Evolutionary conservation across 768 basidiomycete genomes (phyloP).

Genomic region (Mycena sanguinolenta): DNA sequence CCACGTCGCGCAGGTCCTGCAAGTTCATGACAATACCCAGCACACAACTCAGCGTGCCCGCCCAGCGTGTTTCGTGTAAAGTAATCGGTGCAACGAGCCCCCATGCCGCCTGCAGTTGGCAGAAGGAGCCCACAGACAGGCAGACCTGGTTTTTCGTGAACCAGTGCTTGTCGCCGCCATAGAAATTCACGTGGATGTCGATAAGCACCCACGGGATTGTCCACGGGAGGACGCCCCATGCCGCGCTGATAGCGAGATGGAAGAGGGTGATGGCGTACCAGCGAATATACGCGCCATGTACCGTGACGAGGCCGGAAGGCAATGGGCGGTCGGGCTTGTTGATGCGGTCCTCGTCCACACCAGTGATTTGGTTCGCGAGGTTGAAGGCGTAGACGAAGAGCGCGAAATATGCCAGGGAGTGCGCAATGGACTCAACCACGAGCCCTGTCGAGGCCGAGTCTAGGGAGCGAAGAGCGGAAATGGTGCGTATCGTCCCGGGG

Average conservation of each 20-base stretch:
- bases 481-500: conserved; percentile 16
- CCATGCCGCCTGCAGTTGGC: conserved; percentile 9
- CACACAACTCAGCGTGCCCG: conserved; percentile 34
- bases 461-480: conserved; percentile 13
- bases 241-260: too few species aligned
- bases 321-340: conserved; percentile 27
- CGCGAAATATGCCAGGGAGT: conserved; percentile 11
- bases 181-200: neutral
- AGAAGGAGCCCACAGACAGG: conserved; percentile 16
- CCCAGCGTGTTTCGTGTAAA: neutral
- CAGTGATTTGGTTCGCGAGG: conserved; percentile 23
- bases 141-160: conserved; percentile 18
- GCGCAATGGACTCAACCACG: neutral
- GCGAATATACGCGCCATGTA: conserved; percentile 22
- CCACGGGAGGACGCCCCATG: too few species aligned
- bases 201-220: conserved; percentile 9
- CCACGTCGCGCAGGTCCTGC: conserved; percentile 54
- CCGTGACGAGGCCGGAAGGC: conserved; percentile 13
- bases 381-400: conserved; percentile 25
- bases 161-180: conserved; percentile 26
- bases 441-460: neutral
- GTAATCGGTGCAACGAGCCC: conserved; percentile 4
- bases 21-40: conserved; percentile 54
- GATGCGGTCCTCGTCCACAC: conserved; percentile 24
- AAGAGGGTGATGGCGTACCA: too few species aligned